Conservation (phyloP, 2,329 filamentous ascomycete genomes). For the Nannizzia gypsea region DNA sequence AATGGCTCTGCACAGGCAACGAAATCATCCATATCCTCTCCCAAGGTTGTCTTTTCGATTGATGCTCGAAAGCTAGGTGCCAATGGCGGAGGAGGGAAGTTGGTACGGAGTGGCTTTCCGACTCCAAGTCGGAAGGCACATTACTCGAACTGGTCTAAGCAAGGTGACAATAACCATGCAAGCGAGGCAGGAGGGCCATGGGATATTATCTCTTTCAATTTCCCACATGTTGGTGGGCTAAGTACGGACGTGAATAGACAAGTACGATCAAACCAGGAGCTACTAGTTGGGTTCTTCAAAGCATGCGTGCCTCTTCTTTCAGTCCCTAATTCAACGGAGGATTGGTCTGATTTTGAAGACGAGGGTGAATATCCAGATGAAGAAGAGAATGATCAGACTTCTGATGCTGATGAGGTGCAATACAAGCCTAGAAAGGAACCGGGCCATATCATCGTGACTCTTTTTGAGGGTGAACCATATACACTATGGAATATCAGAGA, state of each 20-base stretch:
- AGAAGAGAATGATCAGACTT: constrained; percentile 12
- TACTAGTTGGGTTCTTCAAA: constrained; percentile 40
- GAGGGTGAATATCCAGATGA: constrained; percentile 5
- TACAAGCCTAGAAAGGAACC: constrained; percentile 19
- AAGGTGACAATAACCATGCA: not conserved
- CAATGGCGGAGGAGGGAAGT: constrained; percentile 29
- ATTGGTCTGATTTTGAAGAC: constrained; percentile 15
- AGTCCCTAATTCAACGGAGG: constrained; percentile 15
- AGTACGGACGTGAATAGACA: constrained; percentile 89
- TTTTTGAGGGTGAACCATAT: constrained; percentile 92
- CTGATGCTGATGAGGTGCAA: constrained; percentile 15
- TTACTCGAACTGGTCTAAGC: not conserved
- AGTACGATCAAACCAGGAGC: constrained; percentile 73
- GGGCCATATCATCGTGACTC: constrained; percentile 61
- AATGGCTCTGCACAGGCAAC: not conserved
- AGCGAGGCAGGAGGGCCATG: constrained; percentile 36
- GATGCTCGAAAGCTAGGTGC: constrained; percentile 34
- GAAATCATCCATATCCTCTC: constrained; percentile 6
- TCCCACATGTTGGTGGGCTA: constrained; percentile 88
- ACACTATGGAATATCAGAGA: constrained; percentile 91
- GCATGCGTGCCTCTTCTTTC: constrained; percentile 32
- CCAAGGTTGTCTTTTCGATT: constrained; percentile 32
- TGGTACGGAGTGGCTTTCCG: constrained; percentile 32
- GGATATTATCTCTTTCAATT: constrained; percentile 86
- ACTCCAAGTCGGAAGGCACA: not conserved